Conservation (phyloP, 257 asterid genomes). For the Petunia secreta region DNA sequence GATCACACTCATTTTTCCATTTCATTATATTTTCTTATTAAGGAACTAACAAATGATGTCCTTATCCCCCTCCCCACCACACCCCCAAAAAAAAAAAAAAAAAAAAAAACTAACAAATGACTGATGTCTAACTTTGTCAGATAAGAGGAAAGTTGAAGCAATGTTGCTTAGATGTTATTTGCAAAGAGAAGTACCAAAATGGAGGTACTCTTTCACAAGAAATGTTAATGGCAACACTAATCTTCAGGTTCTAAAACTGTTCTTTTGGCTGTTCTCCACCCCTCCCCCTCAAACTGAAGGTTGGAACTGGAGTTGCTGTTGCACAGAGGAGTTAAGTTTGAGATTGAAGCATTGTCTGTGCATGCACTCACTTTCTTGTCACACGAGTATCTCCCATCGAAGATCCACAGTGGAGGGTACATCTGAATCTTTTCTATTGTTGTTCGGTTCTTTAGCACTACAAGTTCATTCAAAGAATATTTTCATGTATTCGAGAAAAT, state of each 20-base stretch:
- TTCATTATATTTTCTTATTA: conserved; percentile 4
- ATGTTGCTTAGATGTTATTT: conserved; percentile 76
- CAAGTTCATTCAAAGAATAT: neutral
- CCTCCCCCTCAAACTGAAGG: conserved; percentile 39
- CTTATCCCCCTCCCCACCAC: too few relatives aligned
- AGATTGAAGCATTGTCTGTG: conserved; percentile 88
- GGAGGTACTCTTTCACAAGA: conserved; percentile 60
- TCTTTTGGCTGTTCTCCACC: neutral
- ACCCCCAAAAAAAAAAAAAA: too few relatives aligned
- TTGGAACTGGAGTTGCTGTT: conserved; percentile 75
- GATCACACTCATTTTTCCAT: neutral
- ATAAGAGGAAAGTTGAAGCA: conserved; percentile 65
- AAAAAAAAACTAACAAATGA: neutral
- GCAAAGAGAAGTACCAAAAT: conserved; percentile 71
- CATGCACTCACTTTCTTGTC: conserved; percentile 78
- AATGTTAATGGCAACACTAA: neutral
- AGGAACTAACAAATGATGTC: too few relatives aligned
- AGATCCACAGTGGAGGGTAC: conserved; percentile 55
- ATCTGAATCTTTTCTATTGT: conserved; percentile 38
- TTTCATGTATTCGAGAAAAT: neutral
- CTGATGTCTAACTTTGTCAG: conserved; percentile 40
- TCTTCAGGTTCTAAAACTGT: neutral
- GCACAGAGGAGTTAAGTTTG: conserved; percentile 76
- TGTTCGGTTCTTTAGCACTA: neutral
- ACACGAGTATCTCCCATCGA: conserved; percentile 70